These are phyloP conservation scores for Pyropia yezoensis DNA, from an alignment of 23 red algal species.

Conservation along the genomic window DNA sequence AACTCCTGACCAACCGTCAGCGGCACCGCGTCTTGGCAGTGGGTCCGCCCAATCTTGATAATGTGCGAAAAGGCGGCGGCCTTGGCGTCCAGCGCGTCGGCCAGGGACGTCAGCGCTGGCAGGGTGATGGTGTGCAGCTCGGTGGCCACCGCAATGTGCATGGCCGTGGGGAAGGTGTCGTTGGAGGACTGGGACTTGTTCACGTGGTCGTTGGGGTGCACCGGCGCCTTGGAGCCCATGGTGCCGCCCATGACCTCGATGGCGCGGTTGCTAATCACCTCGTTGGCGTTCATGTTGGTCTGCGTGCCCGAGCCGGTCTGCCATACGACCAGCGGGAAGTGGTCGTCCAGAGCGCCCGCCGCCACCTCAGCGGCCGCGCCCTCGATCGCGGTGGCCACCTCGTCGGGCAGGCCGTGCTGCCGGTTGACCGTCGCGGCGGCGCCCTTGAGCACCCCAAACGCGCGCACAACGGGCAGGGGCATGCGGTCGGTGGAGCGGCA, in stretches of 20 bases:
- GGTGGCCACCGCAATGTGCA: constrained; percentile 86
- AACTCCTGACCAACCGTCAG: constrained; percentile 88
- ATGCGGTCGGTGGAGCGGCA: constrained; percentile 72
- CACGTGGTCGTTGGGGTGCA: constrained; percentile 99
- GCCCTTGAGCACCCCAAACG: constrained; percentile 80
- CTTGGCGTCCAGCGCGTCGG: constrained; percentile 62
- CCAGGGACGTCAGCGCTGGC: constrained; percentile 50
- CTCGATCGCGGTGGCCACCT: constrained; percentile 59
- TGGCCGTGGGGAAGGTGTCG: constrained; percentile 96
- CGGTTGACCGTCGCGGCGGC: constrained; percentile 74
- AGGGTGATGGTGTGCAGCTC: constrained; percentile 55
- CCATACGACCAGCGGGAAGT: constrained; percentile 98
- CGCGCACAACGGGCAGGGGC: constrained; percentile 80
- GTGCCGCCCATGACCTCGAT: constrained; percentile 90
- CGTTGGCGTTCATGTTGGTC: constrained; percentile 99
- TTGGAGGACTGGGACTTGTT: constrained; percentile 92
- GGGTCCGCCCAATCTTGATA: constrained; percentile 99
- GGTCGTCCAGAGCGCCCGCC: constrained; percentile 69
- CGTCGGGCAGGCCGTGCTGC: constrained; percentile 43
- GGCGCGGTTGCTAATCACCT: constrained; percentile 90
- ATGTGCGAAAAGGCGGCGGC: constrained; percentile 48
- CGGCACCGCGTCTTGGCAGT: constrained; percentile 89
- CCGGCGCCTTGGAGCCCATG: constrained; percentile 73
- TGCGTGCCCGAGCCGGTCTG: constrained; percentile 99
- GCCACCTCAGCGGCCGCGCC: constrained; percentile 77